Percentiles rank a stretch among this genome's conserved stretches.
These are phyloP conservation scores for Penicillium olsonii DNA, from an alignment of 2,329 filamentous ascomycete species.

Conservation along the genomic window DNA sequence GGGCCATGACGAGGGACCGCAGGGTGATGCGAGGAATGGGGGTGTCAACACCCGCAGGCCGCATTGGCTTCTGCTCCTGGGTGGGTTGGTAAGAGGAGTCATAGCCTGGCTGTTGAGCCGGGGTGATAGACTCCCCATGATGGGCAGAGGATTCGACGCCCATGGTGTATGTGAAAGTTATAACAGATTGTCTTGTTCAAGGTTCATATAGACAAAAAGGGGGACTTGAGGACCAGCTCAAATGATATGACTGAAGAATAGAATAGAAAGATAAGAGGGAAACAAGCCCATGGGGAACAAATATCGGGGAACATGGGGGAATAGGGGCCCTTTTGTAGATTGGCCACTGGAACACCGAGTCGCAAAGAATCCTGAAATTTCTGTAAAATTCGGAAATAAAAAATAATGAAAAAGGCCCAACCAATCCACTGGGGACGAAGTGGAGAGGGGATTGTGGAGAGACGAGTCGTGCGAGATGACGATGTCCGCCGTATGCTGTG, in stretches of 20 bases:
- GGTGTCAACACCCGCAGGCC: constrained; percentile 28
- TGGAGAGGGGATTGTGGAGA: constrained; percentile 25
- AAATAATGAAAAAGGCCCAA: background rate
- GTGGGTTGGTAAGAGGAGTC: constrained; percentile 24
- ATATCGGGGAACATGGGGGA: constrained; percentile 5
- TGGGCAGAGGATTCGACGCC: constrained; percentile 30
- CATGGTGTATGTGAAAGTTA: constrained; percentile 22
- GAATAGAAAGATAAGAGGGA: constrained; percentile 4
- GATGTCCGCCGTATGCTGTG: constrained; percentile 11
- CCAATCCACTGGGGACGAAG: constrained; percentile 7
- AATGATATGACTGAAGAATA: constrained; percentile 1
- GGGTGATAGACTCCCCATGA: constrained; percentile 36
- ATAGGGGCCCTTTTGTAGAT: constrained; percentile 24
- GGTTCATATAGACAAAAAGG: background rate
- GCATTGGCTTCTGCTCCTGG: constrained; percentile 25
- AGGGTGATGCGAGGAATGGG: constrained; percentile 38
- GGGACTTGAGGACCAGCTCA: constrained; percentile 1
- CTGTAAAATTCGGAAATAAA: background rate
- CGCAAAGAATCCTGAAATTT: background rate
- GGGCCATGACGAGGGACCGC: constrained; percentile 43
- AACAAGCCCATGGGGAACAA: constrained; percentile 20
- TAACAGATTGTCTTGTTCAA: background rate
- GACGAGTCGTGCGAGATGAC: constrained; percentile 16
- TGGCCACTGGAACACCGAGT: background rate
- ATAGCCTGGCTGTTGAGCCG: constrained; percentile 27